Conservation (phyloP, 352 stramenopile species). For the Plasmopara muralis region DNA sequence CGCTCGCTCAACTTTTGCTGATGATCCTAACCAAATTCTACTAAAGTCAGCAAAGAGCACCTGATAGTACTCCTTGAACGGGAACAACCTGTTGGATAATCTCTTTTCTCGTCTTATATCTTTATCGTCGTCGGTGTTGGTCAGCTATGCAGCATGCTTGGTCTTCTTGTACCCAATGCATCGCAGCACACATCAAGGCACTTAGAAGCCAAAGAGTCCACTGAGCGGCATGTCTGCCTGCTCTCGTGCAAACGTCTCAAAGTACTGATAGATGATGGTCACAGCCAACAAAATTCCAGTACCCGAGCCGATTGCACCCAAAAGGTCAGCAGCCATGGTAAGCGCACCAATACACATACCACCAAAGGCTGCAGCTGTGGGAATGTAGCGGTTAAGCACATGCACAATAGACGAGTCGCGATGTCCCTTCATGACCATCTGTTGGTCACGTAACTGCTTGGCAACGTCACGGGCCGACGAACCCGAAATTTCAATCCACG, state of each 20-base stretch:
- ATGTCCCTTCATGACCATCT: slow-evolving; percentile 99
- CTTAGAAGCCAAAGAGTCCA: slow-evolving; percentile 82
- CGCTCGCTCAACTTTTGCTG: slow-evolving; percentile 47
- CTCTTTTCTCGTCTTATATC: slow-evolving; percentile 14
- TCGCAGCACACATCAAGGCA: slow-evolving; percentile 6
- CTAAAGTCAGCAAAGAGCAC: slow-evolving; percentile 77
- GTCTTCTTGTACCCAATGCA: slow-evolving; percentile 11
- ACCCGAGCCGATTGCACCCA: slow-evolving; percentile 97
- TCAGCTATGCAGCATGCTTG: background rate
- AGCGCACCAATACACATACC: slow-evolving; percentile 99
- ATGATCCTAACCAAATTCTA: slow-evolving; percentile 70
- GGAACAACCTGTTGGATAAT: slow-evolving; percentile 63
- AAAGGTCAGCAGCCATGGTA: slow-evolving; percentile 97
- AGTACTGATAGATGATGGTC: slow-evolving; percentile 99
- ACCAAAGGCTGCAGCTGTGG: slow-evolving; percentile 96
- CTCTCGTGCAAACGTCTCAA: slow-evolving; percentile 96
- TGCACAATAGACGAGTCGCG: slow-evolving; percentile 96
- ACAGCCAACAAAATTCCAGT: slow-evolving; percentile 98
- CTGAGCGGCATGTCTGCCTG: slow-evolving; percentile 76
- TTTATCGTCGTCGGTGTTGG: slow-evolving; percentile 18
- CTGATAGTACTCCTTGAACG: slow-evolving; percentile 84
- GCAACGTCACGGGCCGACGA: slow-evolving; percentile 96
- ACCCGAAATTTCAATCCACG: slow-evolving; percentile 99
- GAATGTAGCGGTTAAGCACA: slow-evolving; percentile 99
- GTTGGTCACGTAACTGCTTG: slow-evolving; percentile 98